Evolutionary conservation across 2,329 filamentous ascomycete genomes (phyloP), one percentile per base, ranked within the genome.

Genomic region (Talaromyces rugulosus): DNA sequence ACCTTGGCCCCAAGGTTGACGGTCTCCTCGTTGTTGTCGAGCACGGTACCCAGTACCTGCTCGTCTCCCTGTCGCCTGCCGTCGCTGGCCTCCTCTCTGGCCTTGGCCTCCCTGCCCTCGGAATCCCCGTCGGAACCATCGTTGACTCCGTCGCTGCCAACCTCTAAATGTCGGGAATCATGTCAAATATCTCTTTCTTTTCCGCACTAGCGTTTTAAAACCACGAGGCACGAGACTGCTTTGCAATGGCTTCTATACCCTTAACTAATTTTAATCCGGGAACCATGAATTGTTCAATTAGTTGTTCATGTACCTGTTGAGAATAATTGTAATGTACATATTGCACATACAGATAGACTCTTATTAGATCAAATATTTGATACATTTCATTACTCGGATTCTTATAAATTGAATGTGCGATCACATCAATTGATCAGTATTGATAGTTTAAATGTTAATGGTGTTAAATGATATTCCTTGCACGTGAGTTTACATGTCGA

Each of bases 101-200:
- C 28, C 67, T 72, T 27, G 66, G 66, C 50, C 70, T 72, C n/a
- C 69, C 69, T 44, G 56, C 40, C 53, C 61, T 74, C 42, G 72
- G 68, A 56, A 63, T 62, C 51, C 63, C 72, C n/a, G 62, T 74
- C 27, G 72, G 73, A 50, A 42, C 60, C 28, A 58, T 74, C 57
- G 62, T 75, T 61, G 64, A 67, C 55, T 60, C 63, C 8, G 52
- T 66, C 40, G 64, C 67, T 57, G 18, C 58, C 31, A 59, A 61
- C 55, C 31, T 69, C 34, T 64, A 62, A 58, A 59, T 50, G 18
- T 5, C 18, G 27, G 44, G 18, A 47, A 18, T 30, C 14, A n/a
- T 53, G 30, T 31, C 16, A 40, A 40, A n/a, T 40, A 40, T 53
- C 28, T 53, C 28, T 53, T 47, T 52, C 27, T 18, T 23, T 53